Base-by-base conservation (phyloP, 176 grass and related monocot species). In the Pharus latifolius region DNA sequence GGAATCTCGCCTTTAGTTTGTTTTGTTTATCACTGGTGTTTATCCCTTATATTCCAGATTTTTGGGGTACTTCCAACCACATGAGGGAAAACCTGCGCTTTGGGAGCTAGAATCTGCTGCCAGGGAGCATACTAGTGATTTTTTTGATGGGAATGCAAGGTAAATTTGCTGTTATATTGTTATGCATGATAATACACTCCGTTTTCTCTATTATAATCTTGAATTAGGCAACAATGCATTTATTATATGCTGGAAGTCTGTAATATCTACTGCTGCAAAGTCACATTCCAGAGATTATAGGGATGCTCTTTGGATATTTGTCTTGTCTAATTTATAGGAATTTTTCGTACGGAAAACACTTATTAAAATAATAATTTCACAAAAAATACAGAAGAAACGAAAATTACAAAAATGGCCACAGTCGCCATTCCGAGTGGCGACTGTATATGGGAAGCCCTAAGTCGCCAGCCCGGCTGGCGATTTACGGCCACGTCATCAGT, bases 31-130 rank as follows among this genome's bases (percentile, higher is more conserved):
- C 35, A 53, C 2, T 48, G 49, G 28, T 66, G 18, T 34, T 49
- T 49, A n/a, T 3, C 12, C 26, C 3, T 55, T 69, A 41, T 75
- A 37, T 50, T 82, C 45, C 72, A 98, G 94, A 80, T 93, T 98
- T 69, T 74, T 98, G 65, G 89, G 94, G 20, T 85, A 98, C 57
- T 98, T 92, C 77, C 83, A 88, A 67, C 89, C 89, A 30, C 74
- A 87, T 62, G 65, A 86, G 16, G 86, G 74, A 74, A 89, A 85
- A 49, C 70, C 83, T 73, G 86, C 89, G 75, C 73, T 92, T 17
- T 98, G 94, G 94, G 89, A 92, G 69, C 78, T 88, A 57, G 94
- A 98, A 51, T 89, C 83, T 51, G 77, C 86, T 88, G 48, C 83
- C 10, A 70, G n/a, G 58, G 56, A 79, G 42, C 67, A 70, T 78